Evolutionary conservation across 345 rosid genomes (phyloP).

Genomic region (Eucalyptus tenuipes): DNA sequence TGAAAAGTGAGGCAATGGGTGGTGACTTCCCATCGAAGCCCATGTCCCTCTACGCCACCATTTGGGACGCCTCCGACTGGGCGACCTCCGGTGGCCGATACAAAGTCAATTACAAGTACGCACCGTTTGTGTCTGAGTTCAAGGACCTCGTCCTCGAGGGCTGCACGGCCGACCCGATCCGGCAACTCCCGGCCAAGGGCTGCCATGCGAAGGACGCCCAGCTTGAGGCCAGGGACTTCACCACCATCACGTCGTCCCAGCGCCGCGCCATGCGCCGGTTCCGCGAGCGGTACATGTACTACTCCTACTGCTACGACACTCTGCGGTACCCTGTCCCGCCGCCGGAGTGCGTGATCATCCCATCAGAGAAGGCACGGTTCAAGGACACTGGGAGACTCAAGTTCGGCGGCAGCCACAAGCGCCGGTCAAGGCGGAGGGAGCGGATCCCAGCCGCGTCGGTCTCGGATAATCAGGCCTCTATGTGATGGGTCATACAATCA

Average conservation of each 20-base stretch:
- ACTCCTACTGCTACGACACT: slow-evolving; percentile 73
- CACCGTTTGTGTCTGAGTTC: slow-evolving; percentile 71
- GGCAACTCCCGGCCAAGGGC: slow-evolving; percentile 10
- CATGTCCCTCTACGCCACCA: slow-evolving; percentile 82
- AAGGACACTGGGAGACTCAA: slow-evolving; percentile 59
- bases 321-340: slow-evolving; percentile 42
- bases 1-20: slow-evolving; percentile 55
- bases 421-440: not conserved
- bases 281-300: slow-evolving; percentile 68
- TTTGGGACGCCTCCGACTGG: slow-evolving; percentile 98
- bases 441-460: not conserved
- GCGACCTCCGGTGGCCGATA: slow-evolving; percentile 81
- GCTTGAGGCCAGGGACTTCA: slow-evolving; percentile 24
- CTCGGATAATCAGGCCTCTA: not conserved
- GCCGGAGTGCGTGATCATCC: slow-evolving; percentile 61
- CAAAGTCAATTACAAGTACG: slow-evolving; percentile 68
- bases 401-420: slow-evolving; percentile 34
- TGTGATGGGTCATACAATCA: not conserved
- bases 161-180: slow-evolving; percentile 53
- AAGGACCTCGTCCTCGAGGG: slow-evolving; percentile 62
- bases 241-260: slow-evolving; percentile 16
- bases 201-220: slow-evolving; percentile 13
- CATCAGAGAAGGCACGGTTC: slow-evolving; percentile 40
- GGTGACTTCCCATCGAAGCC: slow-evolving; percentile 84
- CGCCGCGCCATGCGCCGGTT: slow-evolving; percentile 53